A percentile compares a stretch with the other conserved stretches of the same genome.
phyloP scores from a whole-genome alignment of 2,329 filamentous ascomycete species.

The Fusarium sp. region DNA sequence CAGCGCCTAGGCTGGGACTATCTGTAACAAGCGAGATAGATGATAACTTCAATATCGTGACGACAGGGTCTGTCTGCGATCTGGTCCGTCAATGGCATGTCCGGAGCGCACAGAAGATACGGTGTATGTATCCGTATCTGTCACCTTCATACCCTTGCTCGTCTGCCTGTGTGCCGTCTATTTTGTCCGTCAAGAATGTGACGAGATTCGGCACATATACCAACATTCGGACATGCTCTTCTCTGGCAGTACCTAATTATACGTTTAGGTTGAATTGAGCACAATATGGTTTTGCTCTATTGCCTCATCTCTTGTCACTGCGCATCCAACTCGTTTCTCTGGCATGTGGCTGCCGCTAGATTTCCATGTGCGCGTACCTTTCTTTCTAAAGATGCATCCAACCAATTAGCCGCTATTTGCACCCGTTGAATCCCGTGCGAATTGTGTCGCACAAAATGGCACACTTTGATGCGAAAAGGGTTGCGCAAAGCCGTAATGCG shows the following conservation, averaged over 20 bases:
- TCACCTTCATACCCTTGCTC: constrained; percentile 11
- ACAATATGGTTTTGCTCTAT: constrained; percentile 13
- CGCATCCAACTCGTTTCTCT: constrained; percentile 27
- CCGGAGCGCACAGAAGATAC: constrained; percentile 39
- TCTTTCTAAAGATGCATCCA: constrained; percentile 21
- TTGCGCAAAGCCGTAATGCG: constrained; percentile 9
- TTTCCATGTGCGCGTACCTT: constrained; percentile 28
- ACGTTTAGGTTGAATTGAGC: constrained; percentile 15
- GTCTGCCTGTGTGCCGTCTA: constrained; percentile 13
- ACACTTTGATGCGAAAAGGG: constrained; percentile 27
- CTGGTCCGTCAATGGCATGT: constrained; percentile 30
- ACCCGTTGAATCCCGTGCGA: constrained; percentile 36
- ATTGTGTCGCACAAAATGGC: constrained; percentile 34
- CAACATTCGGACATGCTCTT: background rate
- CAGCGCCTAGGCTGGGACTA: constrained; percentile 13
- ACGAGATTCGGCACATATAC: constrained; percentile 27
- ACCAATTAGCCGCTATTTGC: constrained; percentile 27
- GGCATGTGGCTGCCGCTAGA: constrained; percentile 41
- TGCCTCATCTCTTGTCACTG: constrained; percentile 31
- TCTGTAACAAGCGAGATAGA: constrained; percentile 33
- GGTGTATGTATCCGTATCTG: constrained; percentile 33
- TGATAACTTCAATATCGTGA: constrained; percentile 26
- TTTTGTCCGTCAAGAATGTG: constrained; percentile 25
- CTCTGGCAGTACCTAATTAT: background rate
- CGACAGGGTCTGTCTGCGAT: constrained; percentile 19